These are phyloP conservation scores for Aegilops speltoides DNA, from an alignment of 176 grass and related monocot species.

Conservation along the genomic window DNA sequence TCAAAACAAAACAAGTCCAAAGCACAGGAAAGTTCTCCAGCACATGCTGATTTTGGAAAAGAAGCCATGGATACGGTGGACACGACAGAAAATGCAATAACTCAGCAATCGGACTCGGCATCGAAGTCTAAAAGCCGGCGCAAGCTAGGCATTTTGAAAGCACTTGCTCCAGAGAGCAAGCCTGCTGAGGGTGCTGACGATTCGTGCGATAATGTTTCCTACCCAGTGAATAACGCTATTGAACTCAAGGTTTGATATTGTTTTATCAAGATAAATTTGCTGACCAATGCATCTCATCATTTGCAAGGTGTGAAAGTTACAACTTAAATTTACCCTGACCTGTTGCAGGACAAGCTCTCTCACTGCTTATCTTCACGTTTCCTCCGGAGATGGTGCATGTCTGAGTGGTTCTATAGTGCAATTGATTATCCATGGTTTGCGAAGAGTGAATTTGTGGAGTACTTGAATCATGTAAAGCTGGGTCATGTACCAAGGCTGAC, in stretches of 20 bases:
- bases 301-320: not conserved
- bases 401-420: constrained; percentile 99
- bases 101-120: constrained; percentile 42
- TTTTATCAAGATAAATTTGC: constrained; percentile 20
- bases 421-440: constrained; percentile 98
- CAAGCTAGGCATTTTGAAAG: constrained; percentile 73
- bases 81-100: constrained; percentile 34
- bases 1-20: constrained; percentile 51
- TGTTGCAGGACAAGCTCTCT: constrained; percentile 69
- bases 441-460: constrained; percentile 95
- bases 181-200: constrained; percentile 44
- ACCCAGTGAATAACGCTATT: constrained; percentile 41
- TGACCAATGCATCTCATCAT: constrained; percentile 6
- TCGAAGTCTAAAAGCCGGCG: constrained; percentile 63
- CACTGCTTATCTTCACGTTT: constrained; percentile 84
- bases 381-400: constrained; percentile 87
- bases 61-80: constrained; percentile 40
- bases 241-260: constrained; percentile 65
- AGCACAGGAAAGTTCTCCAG: constrained; percentile 43
- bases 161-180: constrained; percentile 55
- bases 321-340: constrained; percentile 33
- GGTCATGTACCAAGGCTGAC: constrained; percentile 89
- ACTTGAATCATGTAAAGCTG: constrained; percentile 93
- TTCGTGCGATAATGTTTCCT: constrained; percentile 45
- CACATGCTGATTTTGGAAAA: constrained; percentile 54